These are phyloP conservation scores for Termitomyces heimii DNA, from an alignment of 768 basidiomycete species.

Conservation along the genomic window DNA sequence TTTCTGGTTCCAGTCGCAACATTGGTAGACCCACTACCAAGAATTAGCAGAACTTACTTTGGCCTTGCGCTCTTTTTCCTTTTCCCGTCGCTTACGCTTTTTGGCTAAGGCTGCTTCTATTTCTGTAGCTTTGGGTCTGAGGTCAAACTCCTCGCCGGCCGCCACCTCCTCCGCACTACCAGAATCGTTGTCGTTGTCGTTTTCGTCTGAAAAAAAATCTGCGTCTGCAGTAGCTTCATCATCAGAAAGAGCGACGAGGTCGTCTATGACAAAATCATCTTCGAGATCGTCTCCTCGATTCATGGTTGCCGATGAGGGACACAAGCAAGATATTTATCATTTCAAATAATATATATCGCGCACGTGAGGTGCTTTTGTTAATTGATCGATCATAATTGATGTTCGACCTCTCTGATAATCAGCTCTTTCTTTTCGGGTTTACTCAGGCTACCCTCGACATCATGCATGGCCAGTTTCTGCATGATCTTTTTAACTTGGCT, in stretches of 20 bases:
- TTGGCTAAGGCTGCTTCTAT: slow-evolving; percentile 32
- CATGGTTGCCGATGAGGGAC: slow-evolving; percentile 16
- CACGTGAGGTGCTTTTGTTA: slow-evolving; percentile 17
- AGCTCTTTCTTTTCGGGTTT: background rate
- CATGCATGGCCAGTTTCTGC: background rate
- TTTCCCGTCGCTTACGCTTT: slow-evolving; percentile 69
- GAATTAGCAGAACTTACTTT: slow-evolving; percentile 40
- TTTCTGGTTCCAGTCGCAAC: slow-evolving; percentile 39
- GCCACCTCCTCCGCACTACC: slow-evolving; percentile 27
- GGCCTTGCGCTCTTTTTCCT: slow-evolving; percentile 65
- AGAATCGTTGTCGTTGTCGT: slow-evolving; percentile 24
- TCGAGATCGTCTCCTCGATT: slow-evolving; percentile 67
- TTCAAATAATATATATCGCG: background rate
- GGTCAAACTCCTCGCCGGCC: slow-evolving; percentile 10
- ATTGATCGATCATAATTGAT: background rate
- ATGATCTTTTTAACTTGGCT: background rate
- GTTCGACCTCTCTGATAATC: background rate
- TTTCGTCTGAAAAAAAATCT: slow-evolving; percentile 22
- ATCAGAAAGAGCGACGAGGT: slow-evolving; percentile 56
- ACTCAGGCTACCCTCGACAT: background rate
- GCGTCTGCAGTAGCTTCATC: slow-evolving; percentile 43
- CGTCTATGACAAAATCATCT: slow-evolving; percentile 74
- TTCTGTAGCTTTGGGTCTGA: slow-evolving; percentile 7
- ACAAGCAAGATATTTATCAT: background rate
- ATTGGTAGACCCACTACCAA: background rate